phyloP scores from a whole-genome alignment of 805 yeast species.

The Hanseniaspora osmophila region DNA sequence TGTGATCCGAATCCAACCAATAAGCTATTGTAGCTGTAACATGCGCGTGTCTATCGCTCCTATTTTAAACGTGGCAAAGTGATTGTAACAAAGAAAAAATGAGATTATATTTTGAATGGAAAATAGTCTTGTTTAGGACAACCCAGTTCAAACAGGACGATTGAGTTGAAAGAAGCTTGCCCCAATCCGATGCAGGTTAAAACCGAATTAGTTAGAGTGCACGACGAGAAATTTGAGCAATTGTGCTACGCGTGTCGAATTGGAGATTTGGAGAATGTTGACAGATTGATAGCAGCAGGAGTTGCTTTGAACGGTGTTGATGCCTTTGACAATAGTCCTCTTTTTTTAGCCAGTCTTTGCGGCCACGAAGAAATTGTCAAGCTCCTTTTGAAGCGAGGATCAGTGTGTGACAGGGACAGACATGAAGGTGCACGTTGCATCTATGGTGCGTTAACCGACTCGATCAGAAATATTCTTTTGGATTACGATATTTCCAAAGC shows the following conservation, averaged over 20 bases:
- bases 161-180: too few species aligned
- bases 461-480: constrained; percentile 42
- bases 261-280: constrained; percentile 57
- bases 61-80: too few species aligned
- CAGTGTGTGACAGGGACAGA: constrained; percentile 69
- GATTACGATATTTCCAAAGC: constrained; percentile 54
- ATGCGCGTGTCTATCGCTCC: too few species aligned
- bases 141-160: too few species aligned
- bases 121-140: too few species aligned
- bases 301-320: constrained; percentile 38
- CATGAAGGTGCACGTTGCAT: constrained; percentile 67
- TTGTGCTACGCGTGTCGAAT: constrained; percentile 52
- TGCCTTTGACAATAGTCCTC: constrained; percentile 62
- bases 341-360: constrained; percentile 59
- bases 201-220: neutral
- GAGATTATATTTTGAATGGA: too few species aligned
- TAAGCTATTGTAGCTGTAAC: too few species aligned
- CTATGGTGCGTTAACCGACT: constrained; percentile 63
- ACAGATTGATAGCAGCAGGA: constrained; percentile 39
- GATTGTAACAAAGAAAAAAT: too few species aligned
- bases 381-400: constrained; percentile 49
- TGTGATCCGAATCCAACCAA: too few species aligned
- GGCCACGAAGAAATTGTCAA: constrained; percentile 59
- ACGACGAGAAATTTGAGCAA: constrained; percentile 26
- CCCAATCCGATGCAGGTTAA: too few species aligned